These are phyloP conservation scores for Endothia cerciana DNA, from an alignment of 2,329 filamentous ascomycete genomes.

Conservation along the genomic window DNA sequence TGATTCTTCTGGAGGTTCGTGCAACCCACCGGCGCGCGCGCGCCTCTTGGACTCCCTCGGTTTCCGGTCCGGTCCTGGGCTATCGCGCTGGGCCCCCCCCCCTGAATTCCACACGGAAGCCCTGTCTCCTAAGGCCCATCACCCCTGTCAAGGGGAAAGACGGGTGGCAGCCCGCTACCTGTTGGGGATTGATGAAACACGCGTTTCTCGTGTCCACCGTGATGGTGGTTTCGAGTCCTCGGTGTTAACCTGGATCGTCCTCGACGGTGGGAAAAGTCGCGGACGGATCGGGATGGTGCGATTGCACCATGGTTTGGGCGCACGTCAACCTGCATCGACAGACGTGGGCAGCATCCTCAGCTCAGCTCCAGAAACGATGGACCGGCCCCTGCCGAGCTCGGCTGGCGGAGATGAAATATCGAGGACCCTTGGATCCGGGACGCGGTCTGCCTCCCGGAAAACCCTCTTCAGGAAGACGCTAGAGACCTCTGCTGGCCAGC, in stretches of 20 bases:
- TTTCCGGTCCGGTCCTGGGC: neutral
- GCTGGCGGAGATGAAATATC: conserved; percentile 12
- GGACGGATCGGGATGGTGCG: neutral
- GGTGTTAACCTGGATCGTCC: conserved; percentile 6
- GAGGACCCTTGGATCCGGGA: neutral
- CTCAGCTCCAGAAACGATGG: neutral
- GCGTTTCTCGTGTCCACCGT: conserved; percentile 29
- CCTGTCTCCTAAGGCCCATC: neutral
- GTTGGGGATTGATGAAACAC: conserved; percentile 26
- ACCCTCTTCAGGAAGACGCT: too few species aligned
- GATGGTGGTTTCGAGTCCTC: conserved; percentile 24
- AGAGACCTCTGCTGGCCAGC: too few species aligned
- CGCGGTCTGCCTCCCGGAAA: neutral
- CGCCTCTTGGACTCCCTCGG: neutral
- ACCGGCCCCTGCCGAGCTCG: neutral
- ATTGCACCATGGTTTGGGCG: neutral
- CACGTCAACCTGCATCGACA: neutral
- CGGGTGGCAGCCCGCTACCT: conserved; percentile 5
- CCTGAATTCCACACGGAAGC: conserved; percentile 11
- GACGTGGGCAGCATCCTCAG: neutral
- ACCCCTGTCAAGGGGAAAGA: conserved; percentile 10
- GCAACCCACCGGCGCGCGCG: neutral
- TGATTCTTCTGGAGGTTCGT: neutral
- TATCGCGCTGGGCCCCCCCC: conserved; percentile 1
- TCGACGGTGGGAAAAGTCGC: neutral